phyloP scores from a whole-genome alignment of 176 grass and related monocot species.

The Thalia dealbata region DNA sequence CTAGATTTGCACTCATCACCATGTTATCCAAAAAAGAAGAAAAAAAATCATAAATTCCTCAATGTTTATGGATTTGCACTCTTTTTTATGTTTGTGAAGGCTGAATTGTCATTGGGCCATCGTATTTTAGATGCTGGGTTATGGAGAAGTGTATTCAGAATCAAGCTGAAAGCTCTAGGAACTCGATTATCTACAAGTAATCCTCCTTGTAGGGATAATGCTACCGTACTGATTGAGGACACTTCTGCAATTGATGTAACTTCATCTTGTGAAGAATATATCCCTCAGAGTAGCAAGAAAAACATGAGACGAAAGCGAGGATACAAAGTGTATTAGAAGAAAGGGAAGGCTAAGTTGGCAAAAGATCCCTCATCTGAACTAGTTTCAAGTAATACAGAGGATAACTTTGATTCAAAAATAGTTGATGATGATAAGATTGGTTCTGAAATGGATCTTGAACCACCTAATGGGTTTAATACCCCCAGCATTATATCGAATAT shows the following conservation, averaged over 20 bases:
- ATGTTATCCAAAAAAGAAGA: no score
- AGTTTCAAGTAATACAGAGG: conserved; percentile 31
- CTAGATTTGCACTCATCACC: no score
- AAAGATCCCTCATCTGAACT: conserved; percentile 21
- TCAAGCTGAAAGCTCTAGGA: conserved; percentile 9
- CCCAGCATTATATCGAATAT: neutral
- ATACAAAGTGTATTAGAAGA: no score
- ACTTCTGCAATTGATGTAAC: conserved; percentile 2
- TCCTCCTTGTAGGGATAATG: neutral
- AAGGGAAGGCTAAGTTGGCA: neutral
- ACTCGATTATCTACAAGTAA: neutral
- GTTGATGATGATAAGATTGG: conserved; percentile 6
- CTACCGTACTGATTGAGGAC: no score
- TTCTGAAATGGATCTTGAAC: conserved; percentile 15
- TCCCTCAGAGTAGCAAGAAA: conserved; percentile 3
- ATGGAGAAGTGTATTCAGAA: conserved; percentile 21
- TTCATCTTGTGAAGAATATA: conserved; percentile 19
- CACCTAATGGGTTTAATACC: conserved; percentile 16
- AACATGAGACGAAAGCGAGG: no score
- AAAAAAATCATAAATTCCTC: no score
- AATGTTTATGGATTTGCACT: no score
- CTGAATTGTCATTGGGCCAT: conserved; percentile 4
- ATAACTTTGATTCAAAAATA: conserved; percentile 14
- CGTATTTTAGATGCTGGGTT: conserved; percentile 1
- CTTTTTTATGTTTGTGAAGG: conserved; percentile 14